Conservation (phyloP, 495 filamentous ascomycete species). For the Thozetella sp. region DNA sequence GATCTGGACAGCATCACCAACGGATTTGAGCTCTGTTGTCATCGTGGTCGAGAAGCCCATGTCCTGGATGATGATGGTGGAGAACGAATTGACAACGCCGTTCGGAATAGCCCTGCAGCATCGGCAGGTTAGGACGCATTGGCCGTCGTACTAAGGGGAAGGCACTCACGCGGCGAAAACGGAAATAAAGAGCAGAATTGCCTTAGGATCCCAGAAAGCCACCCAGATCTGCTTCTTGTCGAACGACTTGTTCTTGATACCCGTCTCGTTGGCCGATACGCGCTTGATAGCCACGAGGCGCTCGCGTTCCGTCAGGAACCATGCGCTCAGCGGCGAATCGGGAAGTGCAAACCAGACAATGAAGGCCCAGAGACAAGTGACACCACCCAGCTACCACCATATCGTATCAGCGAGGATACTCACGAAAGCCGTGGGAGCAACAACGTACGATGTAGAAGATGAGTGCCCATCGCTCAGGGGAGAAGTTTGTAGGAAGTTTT, state of each 20-base stretch:
- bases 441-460: slow-evolving; percentile 14
- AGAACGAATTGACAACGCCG: slow-evolving; percentile 25
- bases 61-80: slow-evolving; percentile 21
- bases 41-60: slow-evolving; percentile 17
- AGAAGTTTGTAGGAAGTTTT: slow-evolving; percentile 21
- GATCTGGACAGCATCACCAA: slow-evolving; percentile 22
- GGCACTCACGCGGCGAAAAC: slow-evolving; percentile 7
- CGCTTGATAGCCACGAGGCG: slow-evolving; percentile 51
- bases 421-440: not conserved
- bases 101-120: slow-evolving; percentile 2
- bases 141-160: not conserved
- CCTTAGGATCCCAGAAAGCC: slow-evolving; percentile 6
- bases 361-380: slow-evolving; percentile 48
- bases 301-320: slow-evolving; percentile 43
- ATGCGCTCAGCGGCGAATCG: slow-evolving; percentile 52
- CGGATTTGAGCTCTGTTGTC: slow-evolving; percentile 20
- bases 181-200: slow-evolving; percentile 8
- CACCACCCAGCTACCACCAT: slow-evolving; percentile 26
- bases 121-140: not conserved
- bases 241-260: slow-evolving; percentile 55
- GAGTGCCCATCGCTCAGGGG: slow-evolving; percentile 18
- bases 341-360: slow-evolving; percentile 54
- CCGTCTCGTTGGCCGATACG: slow-evolving; percentile 51
- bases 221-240: slow-evolving; percentile 17
- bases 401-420: not conserved